phyloP scores from a whole-genome alignment of 768 basidiomycete species.

The Termitomyces sp. region DNA sequence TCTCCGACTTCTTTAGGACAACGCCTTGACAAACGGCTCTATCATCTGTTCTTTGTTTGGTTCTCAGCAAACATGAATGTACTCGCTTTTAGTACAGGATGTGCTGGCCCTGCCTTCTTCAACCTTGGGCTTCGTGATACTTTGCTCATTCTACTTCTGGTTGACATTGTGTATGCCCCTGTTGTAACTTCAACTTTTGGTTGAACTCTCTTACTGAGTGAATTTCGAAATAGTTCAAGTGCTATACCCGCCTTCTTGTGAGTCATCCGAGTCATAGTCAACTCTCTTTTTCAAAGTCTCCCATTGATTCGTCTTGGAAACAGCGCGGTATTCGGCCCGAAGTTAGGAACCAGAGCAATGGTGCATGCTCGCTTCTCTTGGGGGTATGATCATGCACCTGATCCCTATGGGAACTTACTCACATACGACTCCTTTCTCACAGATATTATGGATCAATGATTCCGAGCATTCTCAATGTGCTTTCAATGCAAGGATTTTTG shows the following conservation, averaged over 20 bases:
- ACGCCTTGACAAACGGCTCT: constrained; percentile 54
- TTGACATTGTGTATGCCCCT: constrained; percentile 37
- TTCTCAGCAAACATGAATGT: constrained; percentile 70
- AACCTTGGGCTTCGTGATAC: constrained; percentile 50
- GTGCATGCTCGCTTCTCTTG: constrained; percentile 49
- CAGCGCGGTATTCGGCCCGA: constrained; percentile 71
- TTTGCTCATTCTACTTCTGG: constrained; percentile 44
- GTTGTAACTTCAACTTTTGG: not conserved
- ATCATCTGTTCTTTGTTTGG: constrained; percentile 72
- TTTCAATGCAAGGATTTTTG: constrained; percentile 61
- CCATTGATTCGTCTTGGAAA: not conserved
- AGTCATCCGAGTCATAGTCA: constrained; percentile 17
- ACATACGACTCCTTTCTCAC: not conserved
- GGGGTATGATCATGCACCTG: constrained; percentile 21
- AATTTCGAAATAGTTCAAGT: constrained; percentile 28
- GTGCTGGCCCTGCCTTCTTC: constrained; percentile 58
- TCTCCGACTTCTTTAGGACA: constrained; percentile 47
- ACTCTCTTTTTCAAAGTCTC: not conserved
- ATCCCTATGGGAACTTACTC: not conserved
- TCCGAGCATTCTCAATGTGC: constrained; percentile 53
- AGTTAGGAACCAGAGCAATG: constrained; percentile 80
- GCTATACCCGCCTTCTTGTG: constrained; percentile 60
- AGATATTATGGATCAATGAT: constrained; percentile 57
- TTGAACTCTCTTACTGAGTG: not conserved
- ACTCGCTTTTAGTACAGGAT: constrained; percentile 58